A percentile compares a stretch with the other conserved stretches of the same genome.
phyloP scores from a whole-genome alignment of 2,329 filamentous ascomycete species.

The Fusarium vanettenii region DNA sequence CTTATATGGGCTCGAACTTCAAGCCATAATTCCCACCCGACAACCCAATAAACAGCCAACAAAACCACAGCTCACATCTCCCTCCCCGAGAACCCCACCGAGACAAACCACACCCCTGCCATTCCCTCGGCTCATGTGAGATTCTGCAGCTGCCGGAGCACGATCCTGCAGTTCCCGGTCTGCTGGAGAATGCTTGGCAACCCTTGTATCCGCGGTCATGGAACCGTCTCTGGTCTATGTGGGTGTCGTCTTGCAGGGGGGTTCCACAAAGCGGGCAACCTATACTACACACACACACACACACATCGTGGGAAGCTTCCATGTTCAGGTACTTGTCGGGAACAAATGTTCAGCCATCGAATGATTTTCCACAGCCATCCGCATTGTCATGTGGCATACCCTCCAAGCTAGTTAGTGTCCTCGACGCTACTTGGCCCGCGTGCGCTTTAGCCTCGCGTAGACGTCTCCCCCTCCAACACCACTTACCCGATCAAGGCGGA shows the following conservation, averaged over 20 bases:
- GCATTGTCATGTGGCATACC: conserved; percentile 20
- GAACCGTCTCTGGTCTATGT: conserved; percentile 15
- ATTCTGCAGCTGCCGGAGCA: conserved; percentile 29
- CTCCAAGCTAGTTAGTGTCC: background rate
- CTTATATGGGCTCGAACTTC: background rate
- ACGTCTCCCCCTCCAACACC: background rate
- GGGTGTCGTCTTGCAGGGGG: conserved; percentile 12
- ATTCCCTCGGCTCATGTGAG: conserved; percentile 22
- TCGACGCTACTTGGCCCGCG: conserved; percentile 19
- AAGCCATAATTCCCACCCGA: background rate
- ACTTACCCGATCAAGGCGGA: conserved; percentile 2
- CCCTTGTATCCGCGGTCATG: conserved; percentile 31
- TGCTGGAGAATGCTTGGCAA: conserved; percentile 26
- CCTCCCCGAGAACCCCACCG: background rate
- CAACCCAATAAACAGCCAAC: background rate
- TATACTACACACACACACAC: conserved; percentile 7
- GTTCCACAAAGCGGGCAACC: conserved; percentile 8
- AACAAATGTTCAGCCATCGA: conserved; percentile 11
- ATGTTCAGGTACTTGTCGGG: conserved; percentile 10
- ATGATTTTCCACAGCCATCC: background rate
- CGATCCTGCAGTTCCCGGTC: conserved; percentile 35
- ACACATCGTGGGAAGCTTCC: background rate
- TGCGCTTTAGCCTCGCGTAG: conserved; percentile 20
- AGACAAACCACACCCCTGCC: background rate
- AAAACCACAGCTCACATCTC: background rate